phyloP scores from a whole-genome alignment of 148 eudicot species.

The Cornus florida region DNA sequence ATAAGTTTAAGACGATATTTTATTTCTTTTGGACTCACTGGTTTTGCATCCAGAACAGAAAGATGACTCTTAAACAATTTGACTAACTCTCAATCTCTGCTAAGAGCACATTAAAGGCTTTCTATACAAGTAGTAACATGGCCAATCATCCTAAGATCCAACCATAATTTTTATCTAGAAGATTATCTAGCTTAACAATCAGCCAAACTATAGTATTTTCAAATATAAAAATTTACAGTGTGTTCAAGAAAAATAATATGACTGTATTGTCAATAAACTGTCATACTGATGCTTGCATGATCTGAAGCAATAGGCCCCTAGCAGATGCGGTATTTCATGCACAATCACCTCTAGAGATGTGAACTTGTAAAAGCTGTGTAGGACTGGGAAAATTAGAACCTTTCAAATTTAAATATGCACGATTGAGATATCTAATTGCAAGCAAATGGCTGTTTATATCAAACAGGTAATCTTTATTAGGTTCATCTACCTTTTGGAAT shows the following conservation, averaged over 20 bases:
- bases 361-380: not conserved
- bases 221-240: not conserved
- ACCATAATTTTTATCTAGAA: not conserved
- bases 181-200: not conserved
- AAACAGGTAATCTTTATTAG: not conserved
- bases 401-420: not conserved
- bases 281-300: not conserved
- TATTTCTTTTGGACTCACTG: too few relatives aligned
- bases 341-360: not conserved
- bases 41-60: not conserved
- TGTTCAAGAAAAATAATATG: not conserved
- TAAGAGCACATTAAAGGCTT: not conserved
- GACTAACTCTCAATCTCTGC: not conserved
- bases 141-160: not conserved
- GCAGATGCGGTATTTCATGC: not conserved
- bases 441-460: not conserved
- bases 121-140: not conserved
- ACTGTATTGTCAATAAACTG: too few relatives aligned
- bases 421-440: not conserved
- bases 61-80: not conserved
- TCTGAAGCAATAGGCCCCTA: not conserved
- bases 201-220: not conserved
- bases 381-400: not conserved
- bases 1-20: too few relatives aligned
- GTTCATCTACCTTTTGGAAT: slow-evolving; percentile 58